Evolutionary conservation across 352 stramenopile genomes (phyloP).

Genomic region (Paralagenidium karlingii): DNA sequence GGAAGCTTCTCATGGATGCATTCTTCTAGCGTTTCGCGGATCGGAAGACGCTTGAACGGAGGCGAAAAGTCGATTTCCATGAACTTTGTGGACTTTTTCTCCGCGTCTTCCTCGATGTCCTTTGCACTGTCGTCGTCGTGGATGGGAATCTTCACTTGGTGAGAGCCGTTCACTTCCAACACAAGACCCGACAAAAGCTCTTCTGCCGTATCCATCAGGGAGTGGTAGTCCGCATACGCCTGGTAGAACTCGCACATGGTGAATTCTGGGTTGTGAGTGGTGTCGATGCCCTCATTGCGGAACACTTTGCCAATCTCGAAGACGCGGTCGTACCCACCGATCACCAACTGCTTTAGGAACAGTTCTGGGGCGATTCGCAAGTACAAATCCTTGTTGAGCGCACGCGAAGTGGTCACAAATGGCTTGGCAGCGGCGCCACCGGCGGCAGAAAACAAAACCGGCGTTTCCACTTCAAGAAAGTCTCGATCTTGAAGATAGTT

Average conservation of each 20-base stretch:
- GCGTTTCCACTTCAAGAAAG: slow-evolving; percentile 92
- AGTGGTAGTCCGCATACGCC: slow-evolving; percentile 98
- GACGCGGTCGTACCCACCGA: slow-evolving; percentile 95
- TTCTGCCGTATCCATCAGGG: slow-evolving; percentile 97
- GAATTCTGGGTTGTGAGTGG: slow-evolving; percentile 99
- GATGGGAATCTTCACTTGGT: slow-evolving; percentile 92
- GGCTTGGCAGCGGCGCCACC: slow-evolving; percentile 95
- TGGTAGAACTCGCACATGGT: slow-evolving; percentile 99
- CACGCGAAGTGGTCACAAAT: slow-evolving; percentile 97
- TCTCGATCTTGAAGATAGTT: slow-evolving; percentile 54
- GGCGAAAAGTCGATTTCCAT: slow-evolving; percentile 97
- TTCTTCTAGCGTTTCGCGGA: slow-evolving; percentile 93
- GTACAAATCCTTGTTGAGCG: slow-evolving; percentile 93
- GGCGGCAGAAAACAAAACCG: slow-evolving; percentile 97
- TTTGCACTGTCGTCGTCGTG: slow-evolving; percentile 26
- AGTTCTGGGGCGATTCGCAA: slow-evolving; percentile 96
- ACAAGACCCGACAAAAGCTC: slow-evolving; percentile 88
- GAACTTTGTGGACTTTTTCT: neutral
- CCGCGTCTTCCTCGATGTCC: slow-evolving; percentile 5
- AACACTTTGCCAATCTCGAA: slow-evolving; percentile 99
- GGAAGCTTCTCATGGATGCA: slow-evolving; percentile 58
- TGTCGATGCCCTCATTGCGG: slow-evolving; percentile 95
- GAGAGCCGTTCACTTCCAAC: slow-evolving; percentile 88
- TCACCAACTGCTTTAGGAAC: slow-evolving; percentile 95
- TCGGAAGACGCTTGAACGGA: slow-evolving; percentile 94